Evolutionary conservation across 345 rosid genomes (phyloP).

Genomic region (Mangifera indica): DNA sequence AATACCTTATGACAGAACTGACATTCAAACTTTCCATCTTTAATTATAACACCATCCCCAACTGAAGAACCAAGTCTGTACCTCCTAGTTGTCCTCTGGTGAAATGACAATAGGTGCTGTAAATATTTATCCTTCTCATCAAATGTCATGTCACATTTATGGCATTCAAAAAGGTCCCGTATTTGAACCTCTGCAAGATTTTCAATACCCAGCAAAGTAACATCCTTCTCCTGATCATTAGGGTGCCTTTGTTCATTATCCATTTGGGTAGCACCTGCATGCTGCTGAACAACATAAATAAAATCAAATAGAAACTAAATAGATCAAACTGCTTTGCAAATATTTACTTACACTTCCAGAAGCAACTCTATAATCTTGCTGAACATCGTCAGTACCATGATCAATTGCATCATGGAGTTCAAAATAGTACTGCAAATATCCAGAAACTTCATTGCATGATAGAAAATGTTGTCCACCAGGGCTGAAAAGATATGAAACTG

Average conservation of each 20-base stretch:
- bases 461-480: slow-evolving; percentile 69
- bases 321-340: not conserved
- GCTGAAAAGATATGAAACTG: slow-evolving; percentile 33
- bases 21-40: slow-evolving; percentile 76
- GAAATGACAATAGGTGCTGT: slow-evolving; percentile 67
- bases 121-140: slow-evolving; percentile 63
- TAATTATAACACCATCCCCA: slow-evolving; percentile 71
- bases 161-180: slow-evolving; percentile 62
- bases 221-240: slow-evolving; percentile 33
- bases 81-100: slow-evolving; percentile 63
- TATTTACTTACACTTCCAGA: slow-evolving; percentile 39
- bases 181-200: slow-evolving; percentile 60
- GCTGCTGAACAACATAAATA: slow-evolving; percentile 31
- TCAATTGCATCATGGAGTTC: slow-evolving; percentile 29
- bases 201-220: slow-evolving; percentile 37
- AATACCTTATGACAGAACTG: slow-evolving; percentile 79
- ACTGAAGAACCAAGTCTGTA: slow-evolving; percentile 69
- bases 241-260: slow-evolving; percentile 35
- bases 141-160: slow-evolving; percentile 64
- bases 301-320: slow-evolving; percentile 13
- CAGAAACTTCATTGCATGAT: slow-evolving; percentile 67
- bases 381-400: slow-evolving; percentile 23
- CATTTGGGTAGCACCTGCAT: slow-evolving; percentile 24
- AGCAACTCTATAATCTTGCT: slow-evolving; percentile 27
- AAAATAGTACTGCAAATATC: slow-evolving; percentile 49